These are phyloP conservation scores for Seminavis robusta DNA, from an alignment of 108 stramenopile species.

Conservation along the genomic window DNA sequence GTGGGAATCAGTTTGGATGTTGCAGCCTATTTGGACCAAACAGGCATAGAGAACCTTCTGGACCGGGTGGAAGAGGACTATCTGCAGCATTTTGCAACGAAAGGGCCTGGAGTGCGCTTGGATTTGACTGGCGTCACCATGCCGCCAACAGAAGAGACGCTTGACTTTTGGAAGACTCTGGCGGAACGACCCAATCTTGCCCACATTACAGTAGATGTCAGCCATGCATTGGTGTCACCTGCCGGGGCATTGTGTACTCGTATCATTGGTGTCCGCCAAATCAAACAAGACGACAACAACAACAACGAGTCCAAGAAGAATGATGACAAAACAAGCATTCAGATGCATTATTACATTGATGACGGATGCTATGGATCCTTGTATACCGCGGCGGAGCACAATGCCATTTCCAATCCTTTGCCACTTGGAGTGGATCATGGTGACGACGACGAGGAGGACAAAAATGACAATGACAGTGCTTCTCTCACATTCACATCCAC, in stretches of 20 bases:
- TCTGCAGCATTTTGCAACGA: not conserved
- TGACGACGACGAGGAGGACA: not conserved
- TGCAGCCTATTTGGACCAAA: not conserved
- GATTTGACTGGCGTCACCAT: not conserved
- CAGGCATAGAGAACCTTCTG: no score
- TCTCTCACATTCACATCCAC: slow-evolving; percentile 4
- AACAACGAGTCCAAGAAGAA: not conserved
- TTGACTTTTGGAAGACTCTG: not conserved
- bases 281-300: not conserved
- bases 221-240: slow-evolving; percentile 20
- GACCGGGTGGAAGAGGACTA: no score
- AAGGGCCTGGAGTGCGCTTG: not conserved
- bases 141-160: not conserved
- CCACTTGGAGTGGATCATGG: not conserved
- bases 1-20: slow-evolving; percentile 1
- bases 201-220: slow-evolving; percentile 24
- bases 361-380: slow-evolving; percentile 54
- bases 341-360: slow-evolving; percentile 40
- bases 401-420: no score
- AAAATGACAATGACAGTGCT: not conserved
- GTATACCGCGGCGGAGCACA: slow-evolving; percentile 10
- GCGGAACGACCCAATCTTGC: not conserved
- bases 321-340: no score
- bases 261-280: slow-evolving; percentile 37
- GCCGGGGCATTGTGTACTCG: slow-evolving; percentile 40